phyloP scores from a whole-genome alignment of 1,284 basidiomycete genomes.

The Ceratobasidium sp. region DNA sequence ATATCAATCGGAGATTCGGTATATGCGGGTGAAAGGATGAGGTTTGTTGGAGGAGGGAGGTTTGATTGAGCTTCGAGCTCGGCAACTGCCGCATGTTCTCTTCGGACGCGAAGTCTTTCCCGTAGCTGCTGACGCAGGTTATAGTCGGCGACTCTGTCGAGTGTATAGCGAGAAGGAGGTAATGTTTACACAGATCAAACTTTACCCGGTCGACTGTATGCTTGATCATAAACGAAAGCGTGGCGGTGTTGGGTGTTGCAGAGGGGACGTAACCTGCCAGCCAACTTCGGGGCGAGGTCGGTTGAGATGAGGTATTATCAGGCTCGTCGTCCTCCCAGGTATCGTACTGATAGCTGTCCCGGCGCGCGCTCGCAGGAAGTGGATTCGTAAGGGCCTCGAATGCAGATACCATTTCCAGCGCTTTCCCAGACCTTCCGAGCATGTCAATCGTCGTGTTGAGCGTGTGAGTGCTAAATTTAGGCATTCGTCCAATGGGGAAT shows the following conservation, averaged over 20 bases:
- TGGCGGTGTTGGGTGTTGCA: slow-evolving; percentile 70
- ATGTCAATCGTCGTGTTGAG: slow-evolving; percentile 75
- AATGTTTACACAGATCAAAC: slow-evolving; percentile 35
- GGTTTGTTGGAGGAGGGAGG: slow-evolving; percentile 38
- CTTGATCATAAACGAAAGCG: slow-evolving; percentile 67
- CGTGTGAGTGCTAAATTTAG: slow-evolving; percentile 63
- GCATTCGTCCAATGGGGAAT: slow-evolving; percentile 51
- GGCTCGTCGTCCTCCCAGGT: slow-evolving; percentile 35
- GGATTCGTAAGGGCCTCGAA: slow-evolving; percentile 79
- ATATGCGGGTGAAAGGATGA: slow-evolving; percentile 43
- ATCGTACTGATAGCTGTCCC: slow-evolving; percentile 32
- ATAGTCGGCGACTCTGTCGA: slow-evolving; percentile 55
- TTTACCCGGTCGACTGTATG: slow-evolving; percentile 58
- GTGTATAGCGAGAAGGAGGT: slow-evolving; percentile 57
- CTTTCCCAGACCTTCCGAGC: slow-evolving; percentile 62
- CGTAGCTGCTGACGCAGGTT: slow-evolving; percentile 44
- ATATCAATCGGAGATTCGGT: slow-evolving; percentile 48
- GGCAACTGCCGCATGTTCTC: slow-evolving; percentile 1
- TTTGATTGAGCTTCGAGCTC: slow-evolving; percentile 14
- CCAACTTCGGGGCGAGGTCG: slow-evolving; percentile 50
- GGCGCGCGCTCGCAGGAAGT: slow-evolving; percentile 52
- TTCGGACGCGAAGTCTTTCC: slow-evolving; percentile 15
- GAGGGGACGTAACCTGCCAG: slow-evolving; percentile 49
- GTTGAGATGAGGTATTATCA: slow-evolving; percentile 45
- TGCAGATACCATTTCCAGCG: slow-evolving; percentile 70